Percentiles rank a stretch among this genome's conserved stretches.
These are phyloP conservation scores for Ophiostoma ips DNA, from an alignment of 2,329 filamentous ascomycete species.

Conservation along the genomic window DNA sequence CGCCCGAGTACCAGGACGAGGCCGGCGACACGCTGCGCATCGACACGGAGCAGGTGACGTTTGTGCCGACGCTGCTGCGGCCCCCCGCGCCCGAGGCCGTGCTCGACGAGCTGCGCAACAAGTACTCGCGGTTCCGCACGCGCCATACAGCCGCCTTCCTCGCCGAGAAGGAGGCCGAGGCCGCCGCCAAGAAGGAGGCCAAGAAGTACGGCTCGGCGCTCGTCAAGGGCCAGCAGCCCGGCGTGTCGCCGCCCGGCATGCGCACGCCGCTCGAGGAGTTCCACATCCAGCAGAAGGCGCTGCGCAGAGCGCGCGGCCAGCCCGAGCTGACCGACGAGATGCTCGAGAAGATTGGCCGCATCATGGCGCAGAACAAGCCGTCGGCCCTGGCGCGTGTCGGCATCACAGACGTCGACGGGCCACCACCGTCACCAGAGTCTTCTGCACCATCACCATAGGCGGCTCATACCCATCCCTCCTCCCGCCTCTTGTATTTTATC, in stretches of 20 bases:
- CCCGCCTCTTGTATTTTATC: conserved; percentile 1
- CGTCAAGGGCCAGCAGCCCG: conserved; percentile 18
- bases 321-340: conserved; percentile 43
- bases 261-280: conserved; percentile 45
- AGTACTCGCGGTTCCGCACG: conserved; percentile 68
- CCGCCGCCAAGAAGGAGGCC: conserved; percentile 14
- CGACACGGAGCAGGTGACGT: conserved; percentile 61
- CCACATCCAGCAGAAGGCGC: conserved; percentile 38
- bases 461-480: neutral
- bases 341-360: conserved; percentile 46
- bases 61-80: conserved; percentile 60
- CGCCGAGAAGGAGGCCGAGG: conserved; percentile 28
- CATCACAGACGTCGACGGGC: neutral
- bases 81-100: conserved; percentile 68
- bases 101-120: conserved; percentile 74
- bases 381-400: conserved; percentile 2
- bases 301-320: conserved; percentile 38
- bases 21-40: conserved; percentile 60
- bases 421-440: neutral
- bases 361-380: conserved; percentile 39
- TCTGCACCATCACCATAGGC: neutral
- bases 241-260: conserved; percentile 27
- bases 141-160: conserved; percentile 66
- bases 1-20: conserved; percentile 39
- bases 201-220: conserved; percentile 11